Evolutionary conservation across 768 basidiomycete species (phyloP).

Genomic region (Suillus luteus): DNA sequence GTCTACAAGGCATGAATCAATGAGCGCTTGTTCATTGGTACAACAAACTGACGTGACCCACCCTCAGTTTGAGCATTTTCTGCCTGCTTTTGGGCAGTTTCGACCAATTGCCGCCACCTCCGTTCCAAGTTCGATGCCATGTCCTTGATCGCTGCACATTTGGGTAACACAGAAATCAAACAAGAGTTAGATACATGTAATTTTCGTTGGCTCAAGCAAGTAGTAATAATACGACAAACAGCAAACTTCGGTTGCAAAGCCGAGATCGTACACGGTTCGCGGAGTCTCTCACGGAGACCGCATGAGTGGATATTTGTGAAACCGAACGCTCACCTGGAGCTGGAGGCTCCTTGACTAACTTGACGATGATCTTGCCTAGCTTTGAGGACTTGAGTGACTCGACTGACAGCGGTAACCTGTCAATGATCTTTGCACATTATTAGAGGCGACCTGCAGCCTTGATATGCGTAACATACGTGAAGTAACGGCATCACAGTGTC

Average conservation of each 20-base stretch:
- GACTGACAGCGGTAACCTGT: conserved; percentile 76
- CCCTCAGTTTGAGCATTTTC: conserved; percentile 58
- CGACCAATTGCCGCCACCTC: conserved; percentile 73
- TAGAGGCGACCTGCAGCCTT: conserved; percentile 20
- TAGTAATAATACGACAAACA: conserved; percentile 33
- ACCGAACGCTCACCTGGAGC: conserved; percentile 70
- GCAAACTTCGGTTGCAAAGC: conserved; percentile 31
- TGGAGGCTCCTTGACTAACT: conserved; percentile 73
- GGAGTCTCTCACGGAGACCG: conserved; percentile 20
- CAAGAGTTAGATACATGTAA: conserved; percentile 68
- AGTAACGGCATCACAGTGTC: conserved; percentile 87
- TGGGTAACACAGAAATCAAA: conserved; percentile 43
- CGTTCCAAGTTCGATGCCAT: conserved; percentile 88
- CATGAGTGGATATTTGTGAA: conserved; percentile 20
- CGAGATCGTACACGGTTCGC: conserved; percentile 32
- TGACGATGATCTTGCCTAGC: conserved; percentile 78
- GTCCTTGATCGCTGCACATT: conserved; percentile 82
- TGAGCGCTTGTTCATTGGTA: conserved; percentile 28
- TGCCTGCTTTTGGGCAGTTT: conserved; percentile 47
- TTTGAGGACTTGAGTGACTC: conserved; percentile 70
- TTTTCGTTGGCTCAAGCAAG: conserved; percentile 29
- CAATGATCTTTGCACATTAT: conserved; percentile 58
- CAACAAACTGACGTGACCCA: conserved; percentile 62
- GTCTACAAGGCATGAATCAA: conserved; percentile 39
- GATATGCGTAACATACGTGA: conserved; percentile 60